These are phyloP conservation scores for Blepharisma japonicum DNA, from an alignment of 73 alveolate species.

Conservation along the genomic window DNA sequence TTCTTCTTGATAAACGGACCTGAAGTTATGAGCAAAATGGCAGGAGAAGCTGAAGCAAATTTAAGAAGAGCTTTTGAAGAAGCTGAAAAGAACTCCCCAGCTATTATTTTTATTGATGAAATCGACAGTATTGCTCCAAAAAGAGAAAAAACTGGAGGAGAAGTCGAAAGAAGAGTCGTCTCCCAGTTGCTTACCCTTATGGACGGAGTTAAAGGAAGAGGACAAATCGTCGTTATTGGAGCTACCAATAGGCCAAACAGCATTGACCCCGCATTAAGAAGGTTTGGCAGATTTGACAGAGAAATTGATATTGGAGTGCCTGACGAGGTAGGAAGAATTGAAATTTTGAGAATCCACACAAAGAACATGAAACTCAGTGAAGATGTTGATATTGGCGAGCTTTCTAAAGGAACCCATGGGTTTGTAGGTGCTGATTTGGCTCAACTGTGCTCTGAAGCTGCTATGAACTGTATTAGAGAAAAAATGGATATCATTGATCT, in stretches of 20 bases:
- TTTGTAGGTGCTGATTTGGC: constrained; percentile 61
- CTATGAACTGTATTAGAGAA: constrained; percentile 37
- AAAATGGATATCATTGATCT: constrained; percentile 81
- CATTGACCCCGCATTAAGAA: constrained; percentile 95
- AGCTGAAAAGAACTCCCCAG: constrained; percentile 96
- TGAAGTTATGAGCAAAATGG: constrained; percentile 96
- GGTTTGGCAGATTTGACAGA: constrained; percentile 97
- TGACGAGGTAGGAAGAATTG: constrained; percentile 91
- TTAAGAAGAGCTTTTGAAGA: constrained; percentile 96
- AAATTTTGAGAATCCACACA: constrained; percentile 86
- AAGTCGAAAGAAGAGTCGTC: constrained; percentile 96
- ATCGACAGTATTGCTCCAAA: constrained; percentile 98
- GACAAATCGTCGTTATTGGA: constrained; percentile 91
- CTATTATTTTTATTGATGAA: constrained; percentile 96
- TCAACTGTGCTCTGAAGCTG: constrained; percentile 39
- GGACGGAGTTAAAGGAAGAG: constrained; percentile 81
- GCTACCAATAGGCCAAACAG: constrained; percentile 99
- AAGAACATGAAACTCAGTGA: constrained; percentile 40
- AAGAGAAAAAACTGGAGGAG: constrained; percentile 96
- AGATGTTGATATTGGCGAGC: constrained; percentile 32
- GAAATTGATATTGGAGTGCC: constrained; percentile 98
- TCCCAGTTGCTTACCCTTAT: constrained; percentile 93
- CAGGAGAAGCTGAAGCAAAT: constrained; percentile 99
- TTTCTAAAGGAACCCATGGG: constrained; percentile 61
- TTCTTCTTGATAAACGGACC: constrained; percentile 92